Base-by-base conservation (phyloP, 306 rosid genomes). In the Citrullus colocynthis region DNA sequence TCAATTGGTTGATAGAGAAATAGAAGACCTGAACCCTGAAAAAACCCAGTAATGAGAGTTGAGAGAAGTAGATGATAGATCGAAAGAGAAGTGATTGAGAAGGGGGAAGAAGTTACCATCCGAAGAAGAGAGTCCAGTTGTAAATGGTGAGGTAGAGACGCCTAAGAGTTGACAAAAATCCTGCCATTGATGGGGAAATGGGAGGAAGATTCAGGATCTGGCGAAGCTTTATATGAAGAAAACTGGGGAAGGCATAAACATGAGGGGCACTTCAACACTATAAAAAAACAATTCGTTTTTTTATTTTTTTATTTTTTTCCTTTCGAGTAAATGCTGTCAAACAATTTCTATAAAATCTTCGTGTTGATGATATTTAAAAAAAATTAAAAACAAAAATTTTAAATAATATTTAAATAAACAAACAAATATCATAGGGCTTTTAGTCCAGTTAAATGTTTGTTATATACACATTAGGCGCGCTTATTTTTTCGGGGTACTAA, bases 121-220 rank as follows among this genome's bases (percentile, higher is more conserved):
- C 98, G 20, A 84, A 15, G 85, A 88, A 88, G 81, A 92, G 85
- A 36, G 88, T 64, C 93, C 93, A 95, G 37, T 95, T 92, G 80
- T 92, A 95, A 70, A 89, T 41, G 30, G 86, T 54, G 82, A 95
- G 97, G 73, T 95, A 92, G 24, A 88, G 28, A 80, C 97, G 90
- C 79, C 86, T 54, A 63, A 85, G 58, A 59, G 78, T 39, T 0
- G 95, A 90, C 52, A 80, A 21, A 30, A 65, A 62, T 12, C 79
- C 87, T 72, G 93, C 96, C 97, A 92, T 93, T 83, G 92, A 77
- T 54, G 77, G 12, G 14, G 45, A 9, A 42, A 73, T 13, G 66
- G 39, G 36, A 75, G 24, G 49, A 17, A 1, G 24, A 64, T 1
- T 55, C 32, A 55, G 37, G 51, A 75, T 6, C 30, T 4, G 64